phyloP scores from a whole-genome alignment of 768 basidiomycete genomes.

The Galerina marginata region DNA sequence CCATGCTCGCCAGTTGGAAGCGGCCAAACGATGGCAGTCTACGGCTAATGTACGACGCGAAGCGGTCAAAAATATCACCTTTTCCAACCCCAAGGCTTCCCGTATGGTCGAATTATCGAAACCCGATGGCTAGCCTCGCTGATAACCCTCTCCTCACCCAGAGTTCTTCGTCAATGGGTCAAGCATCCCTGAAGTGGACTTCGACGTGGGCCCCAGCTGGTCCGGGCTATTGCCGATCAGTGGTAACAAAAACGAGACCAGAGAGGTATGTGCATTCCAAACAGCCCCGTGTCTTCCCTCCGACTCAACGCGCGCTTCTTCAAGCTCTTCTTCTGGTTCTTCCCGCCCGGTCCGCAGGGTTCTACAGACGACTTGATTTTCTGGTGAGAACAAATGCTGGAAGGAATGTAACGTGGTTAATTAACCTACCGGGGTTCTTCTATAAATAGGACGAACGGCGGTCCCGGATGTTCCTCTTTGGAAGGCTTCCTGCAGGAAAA shows the following conservation, averaged over 20 bases:
- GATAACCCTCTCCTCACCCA: conserved; percentile 24
- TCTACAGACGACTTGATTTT: conserved; percentile 77
- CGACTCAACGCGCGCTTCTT: neutral
- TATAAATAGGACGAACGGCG: conserved; percentile 72
- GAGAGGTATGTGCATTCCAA: conserved; percentile 50
- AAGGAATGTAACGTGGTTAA: neutral
- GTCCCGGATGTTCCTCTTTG: conserved; percentile 78
- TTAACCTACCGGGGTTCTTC: conserved; percentile 1
- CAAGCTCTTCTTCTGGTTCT: conserved; percentile 86
- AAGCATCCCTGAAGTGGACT: conserved; percentile 69
- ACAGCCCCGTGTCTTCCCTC: neutral
- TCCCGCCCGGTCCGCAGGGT: conserved; percentile 77
- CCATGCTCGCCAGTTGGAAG: conserved; percentile 50
- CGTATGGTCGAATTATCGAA: conserved; percentile 34
- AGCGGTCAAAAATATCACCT: conserved; percentile 67
- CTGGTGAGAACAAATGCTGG: conserved; percentile 49
- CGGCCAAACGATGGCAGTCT: conserved; percentile 46
- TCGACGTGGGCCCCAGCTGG: conserved; percentile 80
- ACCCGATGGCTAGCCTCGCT: conserved; percentile 10
- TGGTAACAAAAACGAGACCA: conserved; percentile 59
- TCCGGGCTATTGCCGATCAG: conserved; percentile 78
- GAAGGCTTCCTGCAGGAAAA: conserved; percentile 78
- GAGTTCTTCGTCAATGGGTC: conserved; percentile 76
- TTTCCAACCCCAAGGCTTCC: conserved; percentile 68
- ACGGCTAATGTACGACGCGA: conserved; percentile 21